Conservation (phyloP, 2,329 filamentous ascomycete species). For the Penicillium brevicompactum region DNA sequence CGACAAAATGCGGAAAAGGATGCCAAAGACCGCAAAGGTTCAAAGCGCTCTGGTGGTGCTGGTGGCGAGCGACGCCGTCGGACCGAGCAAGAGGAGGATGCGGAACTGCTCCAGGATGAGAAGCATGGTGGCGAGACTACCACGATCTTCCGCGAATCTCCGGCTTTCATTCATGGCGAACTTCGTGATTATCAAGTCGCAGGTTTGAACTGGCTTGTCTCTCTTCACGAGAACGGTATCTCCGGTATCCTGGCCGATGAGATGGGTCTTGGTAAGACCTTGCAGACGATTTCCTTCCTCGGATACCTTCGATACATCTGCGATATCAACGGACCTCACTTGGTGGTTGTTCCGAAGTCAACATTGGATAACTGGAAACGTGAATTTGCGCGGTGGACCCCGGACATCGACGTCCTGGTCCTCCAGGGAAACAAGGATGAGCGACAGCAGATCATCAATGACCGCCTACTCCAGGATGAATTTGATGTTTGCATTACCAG, state of each 20-base stretch:
- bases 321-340: constrained; percentile 85
- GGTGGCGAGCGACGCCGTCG: constrained; percentile 75
- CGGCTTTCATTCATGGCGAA: constrained; percentile 78
- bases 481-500: constrained; percentile 98
- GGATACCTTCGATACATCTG: constrained; percentile 91
- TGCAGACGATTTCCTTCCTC: constrained; percentile 96
- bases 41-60: constrained; percentile 80
- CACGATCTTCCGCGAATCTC: constrained; percentile 91
- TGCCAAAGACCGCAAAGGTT: constrained; percentile 70
- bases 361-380: constrained; percentile 98
- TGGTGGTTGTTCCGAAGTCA: constrained; percentile 92
- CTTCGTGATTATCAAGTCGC: constrained; percentile 98
- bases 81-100: constrained; percentile 97
- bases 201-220: constrained; percentile 96
- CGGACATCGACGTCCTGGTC: constrained; percentile 90
- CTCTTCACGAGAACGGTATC: constrained; percentile 96
- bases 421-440: constrained; percentile 95
- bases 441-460: constrained; percentile 82
- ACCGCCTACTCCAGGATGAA: constrained; percentile 87
- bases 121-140: constrained; percentile 83
- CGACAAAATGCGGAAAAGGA: constrained; percentile 79
- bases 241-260: constrained; percentile 97
- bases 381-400: constrained; percentile 92
- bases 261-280: constrained; percentile 97
- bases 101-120: constrained; percentile 82